A percentile compares a stretch with the other conserved stretches of the same genome.
These are phyloP conservation scores for Populus pruinosa DNA, from an alignment of 345 rosid genomes.

Conservation along the genomic window DNA sequence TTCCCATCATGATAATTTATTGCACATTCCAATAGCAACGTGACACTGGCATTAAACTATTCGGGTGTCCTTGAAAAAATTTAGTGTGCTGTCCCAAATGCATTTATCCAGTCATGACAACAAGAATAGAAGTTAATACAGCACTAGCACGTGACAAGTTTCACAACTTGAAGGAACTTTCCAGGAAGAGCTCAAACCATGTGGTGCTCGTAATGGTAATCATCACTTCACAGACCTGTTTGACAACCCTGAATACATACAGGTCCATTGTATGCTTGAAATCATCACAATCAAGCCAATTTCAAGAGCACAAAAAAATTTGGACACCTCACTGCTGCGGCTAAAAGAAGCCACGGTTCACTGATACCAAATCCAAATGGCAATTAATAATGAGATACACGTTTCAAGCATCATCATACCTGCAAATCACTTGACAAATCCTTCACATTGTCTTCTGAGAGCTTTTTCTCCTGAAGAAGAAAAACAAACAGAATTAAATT, in stretches of 20 bases:
- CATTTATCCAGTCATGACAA: neutral
- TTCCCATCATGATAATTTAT: neutral
- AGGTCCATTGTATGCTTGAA: neutral
- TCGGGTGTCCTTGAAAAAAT: neutral
- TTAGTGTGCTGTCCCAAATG: neutral
- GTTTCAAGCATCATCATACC: conserved; percentile 39
- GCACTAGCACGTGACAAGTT: neutral
- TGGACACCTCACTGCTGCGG: neutral
- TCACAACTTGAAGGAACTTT: too few species aligned
- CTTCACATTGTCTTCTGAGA: conserved; percentile 94
- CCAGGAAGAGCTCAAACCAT: neutral
- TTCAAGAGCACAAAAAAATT: neutral
- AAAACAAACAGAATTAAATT: neutral
- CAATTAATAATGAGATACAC: neutral
- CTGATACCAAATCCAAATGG: neutral
- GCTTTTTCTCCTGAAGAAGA: conserved; percentile 73
- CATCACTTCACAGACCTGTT: neutral
- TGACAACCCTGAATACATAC: neutral
- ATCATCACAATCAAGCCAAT: neutral
- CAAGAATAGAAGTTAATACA: neutral
- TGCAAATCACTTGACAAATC: conserved; percentile 86
- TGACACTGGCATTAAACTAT: neutral
- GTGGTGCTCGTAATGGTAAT: neutral
- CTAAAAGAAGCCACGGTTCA: neutral
- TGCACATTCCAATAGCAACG: neutral